Evolutionary conservation across 2,329 filamentous ascomycete species (phyloP).

Genomic region (Fusarium nisikadoi): DNA sequence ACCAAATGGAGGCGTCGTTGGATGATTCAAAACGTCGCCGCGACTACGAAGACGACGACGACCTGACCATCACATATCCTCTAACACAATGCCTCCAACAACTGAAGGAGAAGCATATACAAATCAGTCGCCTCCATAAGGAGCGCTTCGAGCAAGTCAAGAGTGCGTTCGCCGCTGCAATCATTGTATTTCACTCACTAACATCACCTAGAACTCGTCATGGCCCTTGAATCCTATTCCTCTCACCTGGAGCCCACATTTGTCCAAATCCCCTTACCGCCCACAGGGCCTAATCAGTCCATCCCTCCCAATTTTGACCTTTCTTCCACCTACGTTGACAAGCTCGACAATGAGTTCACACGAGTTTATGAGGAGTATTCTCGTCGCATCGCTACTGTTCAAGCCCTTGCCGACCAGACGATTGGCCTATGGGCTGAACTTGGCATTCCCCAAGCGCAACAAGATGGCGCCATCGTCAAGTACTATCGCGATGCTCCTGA

Average conservation of each 20-base stretch:
- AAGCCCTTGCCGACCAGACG: constrained; percentile 81
- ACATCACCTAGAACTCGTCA: constrained; percentile 77
- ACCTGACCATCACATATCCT: constrained; percentile 83
- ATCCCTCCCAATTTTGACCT: constrained; percentile 89
- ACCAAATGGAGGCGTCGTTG: constrained; percentile 92
- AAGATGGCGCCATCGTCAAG: constrained; percentile 87
- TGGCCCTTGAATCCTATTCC: constrained; percentile 94
- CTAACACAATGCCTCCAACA: constrained; percentile 80
- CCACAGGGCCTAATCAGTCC: constrained; percentile 78
- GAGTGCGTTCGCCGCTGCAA: constrained; percentile 65
- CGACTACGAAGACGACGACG: constrained; percentile 73
- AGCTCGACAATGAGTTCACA: constrained; percentile 90
- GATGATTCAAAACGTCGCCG: constrained; percentile 77
- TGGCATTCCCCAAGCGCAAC: constrained; percentile 92
- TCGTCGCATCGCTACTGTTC: constrained; percentile 79
- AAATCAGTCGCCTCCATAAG: constrained; percentile 83
- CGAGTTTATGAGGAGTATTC: constrained; percentile 97
- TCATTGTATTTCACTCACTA: background rate
- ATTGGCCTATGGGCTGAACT: constrained; percentile 97
- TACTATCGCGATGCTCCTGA: constrained; percentile 91
- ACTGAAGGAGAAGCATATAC: constrained; percentile 86
- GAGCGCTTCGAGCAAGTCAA: constrained; percentile 96
- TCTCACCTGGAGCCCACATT: constrained; percentile 93
- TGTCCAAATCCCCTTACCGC: constrained; percentile 85
- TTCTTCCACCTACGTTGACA: constrained; percentile 87